Evolutionary conservation across 352 stramenopile species (phyloP), one percentile per base, ranked within the genome.

Genomic region (Globisporangium heterothallicum): DNA sequence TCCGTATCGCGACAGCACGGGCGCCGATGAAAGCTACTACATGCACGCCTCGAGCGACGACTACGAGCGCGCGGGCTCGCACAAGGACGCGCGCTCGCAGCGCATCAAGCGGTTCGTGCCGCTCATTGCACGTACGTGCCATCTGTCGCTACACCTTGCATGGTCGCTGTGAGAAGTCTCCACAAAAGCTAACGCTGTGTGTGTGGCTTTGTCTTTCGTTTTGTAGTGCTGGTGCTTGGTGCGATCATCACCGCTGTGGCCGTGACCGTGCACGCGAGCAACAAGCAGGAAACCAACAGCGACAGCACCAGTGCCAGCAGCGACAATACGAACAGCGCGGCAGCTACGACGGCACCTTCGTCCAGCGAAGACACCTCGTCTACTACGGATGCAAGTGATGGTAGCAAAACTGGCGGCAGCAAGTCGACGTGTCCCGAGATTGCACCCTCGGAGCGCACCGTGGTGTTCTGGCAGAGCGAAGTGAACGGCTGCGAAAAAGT

Each of bases 381-480:
- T 34, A 53, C 64, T 7, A n/a, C n/a, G n/a, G n/a, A n/a, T n/a
- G 5, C 29, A 4, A 8, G 3, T 36, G 30, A 13, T 2, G 6
- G 30, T 36, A 36, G 30, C 30, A 36, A 36, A 13, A 46, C 58
- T 12, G 22, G 26, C 44, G 22, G 25, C 4, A 48, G 21, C n/a
- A 43, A 22, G 7, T 63, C 59, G 9, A 55, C 54, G 19, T 73
- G 63, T 35, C 42, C 66, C 8, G 44, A 47, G 41, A 66, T 84
- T 1, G 48, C 57, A 5, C 59, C 78, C 7, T 58, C 79, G 21
- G 56, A 84, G n/a, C 78, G 81, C 9, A 80, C 74, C 0, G 72
- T 92, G 10, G 76, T 70, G 19, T 92, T 92, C 64, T 92, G 81
- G 81, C 81, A 92, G 61, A 85, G 66, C 46, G 78, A 92, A 63